Conservation (phyloP, 352 stramenopile genomes). For the Globisporangium cylindrosporum region DNA sequence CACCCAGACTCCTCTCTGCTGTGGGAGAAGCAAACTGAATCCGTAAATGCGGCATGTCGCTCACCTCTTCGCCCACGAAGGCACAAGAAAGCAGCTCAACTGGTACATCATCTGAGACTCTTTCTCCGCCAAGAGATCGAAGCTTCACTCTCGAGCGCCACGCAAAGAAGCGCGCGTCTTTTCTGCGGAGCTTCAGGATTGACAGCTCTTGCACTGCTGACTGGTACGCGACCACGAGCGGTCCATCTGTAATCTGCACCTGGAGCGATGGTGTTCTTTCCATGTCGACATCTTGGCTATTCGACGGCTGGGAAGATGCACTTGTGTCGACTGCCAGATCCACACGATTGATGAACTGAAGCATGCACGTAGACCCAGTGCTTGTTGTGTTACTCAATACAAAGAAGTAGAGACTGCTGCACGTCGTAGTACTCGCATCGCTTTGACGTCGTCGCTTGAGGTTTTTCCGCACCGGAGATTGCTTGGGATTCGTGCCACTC, state of each 20-base stretch:
- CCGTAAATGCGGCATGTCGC: constrained; percentile 16
- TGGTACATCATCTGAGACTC: background rate
- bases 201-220: constrained; percentile 1
- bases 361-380: background rate
- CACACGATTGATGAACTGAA: constrained; percentile 21
- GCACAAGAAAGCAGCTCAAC: constrained; percentile 10
- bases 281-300: background rate
- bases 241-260: constrained; percentile 34
- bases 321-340: constrained; percentile 3
- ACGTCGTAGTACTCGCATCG: background rate
- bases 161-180: constrained; percentile 23
- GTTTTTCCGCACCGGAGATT: constrained; percentile 1
- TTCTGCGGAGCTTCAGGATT: constrained; percentile 25
- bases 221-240: constrained; percentile 32
- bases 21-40: constrained; percentile 5
- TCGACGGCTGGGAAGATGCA: background rate
- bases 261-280: constrained; percentile 16
- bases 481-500: background rate
- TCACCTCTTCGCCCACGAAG: constrained; percentile 5
- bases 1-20: background rate
- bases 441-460: background rate
- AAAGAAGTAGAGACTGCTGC: constrained; percentile 15
- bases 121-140: background rate
- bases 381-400: background rate
- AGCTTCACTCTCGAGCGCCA: constrained; percentile 16